phyloP scores from a whole-genome alignment of 1,139 yeast genomes.

The Yueomyces sp. region DNA sequence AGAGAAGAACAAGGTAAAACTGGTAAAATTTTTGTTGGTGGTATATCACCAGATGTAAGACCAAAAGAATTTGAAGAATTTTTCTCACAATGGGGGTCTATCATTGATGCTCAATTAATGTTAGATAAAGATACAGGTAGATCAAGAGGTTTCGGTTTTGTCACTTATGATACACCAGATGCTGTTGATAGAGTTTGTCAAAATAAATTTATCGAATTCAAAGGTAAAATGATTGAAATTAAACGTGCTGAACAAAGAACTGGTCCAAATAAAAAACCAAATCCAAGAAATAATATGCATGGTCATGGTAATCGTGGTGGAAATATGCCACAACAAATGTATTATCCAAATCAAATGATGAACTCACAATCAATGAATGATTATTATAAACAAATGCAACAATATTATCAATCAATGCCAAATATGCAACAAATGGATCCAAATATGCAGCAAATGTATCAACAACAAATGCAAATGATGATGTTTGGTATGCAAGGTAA shows the following conservation, averaged over 20 bases:
- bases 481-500: slow-evolving; percentile 36
- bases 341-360: slow-evolving; percentile 24
- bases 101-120: slow-evolving; percentile 95
- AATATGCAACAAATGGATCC: slow-evolving; percentile 43
- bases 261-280: slow-evolving; percentile 32
- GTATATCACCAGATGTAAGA: slow-evolving; percentile 90
- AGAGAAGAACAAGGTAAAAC: slow-evolving; percentile 96
- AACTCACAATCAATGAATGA: slow-evolving; percentile 63
- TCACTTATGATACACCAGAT: slow-evolving; percentile 88
- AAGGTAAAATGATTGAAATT: slow-evolving; percentile 89
- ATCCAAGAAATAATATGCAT: slow-evolving; percentile 3
- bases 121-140: slow-evolving; percentile 96
- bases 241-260: slow-evolving; percentile 94
- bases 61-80: slow-evolving; percentile 83
- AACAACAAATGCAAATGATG: slow-evolving; percentile 35
- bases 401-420: slow-evolving; percentile 79
- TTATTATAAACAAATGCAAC: slow-evolving; percentile 79
- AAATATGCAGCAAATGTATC: slow-evolving; percentile 26
- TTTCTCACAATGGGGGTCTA: slow-evolving; percentile 83
- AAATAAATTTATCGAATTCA: slow-evolving; percentile 68
- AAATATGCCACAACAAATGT: slow-evolving; percentile 12
- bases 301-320: slow-evolving; percentile 3
- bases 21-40: slow-evolving; percentile 96
- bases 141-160: slow-evolving; percentile 96
- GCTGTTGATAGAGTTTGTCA: slow-evolving; percentile 90